phyloP scores from a whole-genome alignment of 177 flowering plant genomes.

The Vitis hybrid region DNA sequence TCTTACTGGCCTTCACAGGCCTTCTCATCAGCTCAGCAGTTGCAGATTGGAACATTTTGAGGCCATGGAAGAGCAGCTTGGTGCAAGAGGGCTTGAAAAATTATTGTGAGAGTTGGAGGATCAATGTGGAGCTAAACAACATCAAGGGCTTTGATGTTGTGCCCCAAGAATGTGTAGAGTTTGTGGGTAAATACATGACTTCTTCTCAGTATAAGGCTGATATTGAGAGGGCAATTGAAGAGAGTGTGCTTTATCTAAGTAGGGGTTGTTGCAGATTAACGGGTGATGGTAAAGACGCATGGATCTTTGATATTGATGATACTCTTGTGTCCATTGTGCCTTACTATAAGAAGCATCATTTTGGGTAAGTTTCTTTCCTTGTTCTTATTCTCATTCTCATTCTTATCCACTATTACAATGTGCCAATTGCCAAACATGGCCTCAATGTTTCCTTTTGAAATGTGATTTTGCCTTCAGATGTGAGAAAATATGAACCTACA shows the following conservation, averaged over 20 bases:
- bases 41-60: slow-evolving; percentile 62
- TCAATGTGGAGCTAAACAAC: slow-evolving; percentile 79
- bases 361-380: slow-evolving; percentile 37
- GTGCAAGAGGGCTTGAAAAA: slow-evolving; percentile 43
- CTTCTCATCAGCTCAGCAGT: slow-evolving; percentile 17
- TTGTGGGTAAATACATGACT: slow-evolving; percentile 66
- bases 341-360: slow-evolving; percentile 58
- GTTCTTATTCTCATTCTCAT: too few species aligned
- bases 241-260: slow-evolving; percentile 39
- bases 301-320: slow-evolving; percentile 76
- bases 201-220: slow-evolving; percentile 56
- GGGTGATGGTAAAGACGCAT: slow-evolving; percentile 64
- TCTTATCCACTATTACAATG: too few species aligned
- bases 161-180: slow-evolving; percentile 59
- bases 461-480: too few species aligned
- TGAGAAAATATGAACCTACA: too few species aligned
- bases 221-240: slow-evolving; percentile 46
- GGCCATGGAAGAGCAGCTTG: slow-evolving; percentile 16
- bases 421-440: too few species aligned
- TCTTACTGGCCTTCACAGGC: slow-evolving; percentile 15
- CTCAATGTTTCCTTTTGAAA: too few species aligned
- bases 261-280: slow-evolving; percentile 28
- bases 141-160: slow-evolving; percentile 52
- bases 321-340: slow-evolving; percentile 70
- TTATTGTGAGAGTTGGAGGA: slow-evolving; percentile 79